Percentiles rank a stretch among this genome's conserved stretches.
Conservation (phyloP, 2,329 filamentous ascomycete genomes). For the Phyllosticta capitalensis region DNA sequence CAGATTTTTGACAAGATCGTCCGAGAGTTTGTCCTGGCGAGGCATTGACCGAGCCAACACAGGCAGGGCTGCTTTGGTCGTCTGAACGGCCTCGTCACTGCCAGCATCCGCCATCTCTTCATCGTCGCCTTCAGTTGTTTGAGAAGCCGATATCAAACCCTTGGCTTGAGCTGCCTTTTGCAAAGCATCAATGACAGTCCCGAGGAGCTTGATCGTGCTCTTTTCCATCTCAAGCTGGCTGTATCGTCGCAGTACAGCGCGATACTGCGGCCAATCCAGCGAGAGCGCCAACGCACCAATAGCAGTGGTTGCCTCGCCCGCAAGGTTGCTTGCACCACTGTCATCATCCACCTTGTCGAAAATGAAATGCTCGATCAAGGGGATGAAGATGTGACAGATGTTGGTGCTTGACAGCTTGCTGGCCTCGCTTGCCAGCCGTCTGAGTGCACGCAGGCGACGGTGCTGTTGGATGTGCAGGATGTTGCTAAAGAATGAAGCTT, state of each 20-base stretch:
- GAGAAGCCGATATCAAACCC: conserved; percentile 22
- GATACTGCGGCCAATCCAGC: conserved; percentile 85
- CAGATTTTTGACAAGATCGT: conserved; percentile 65
- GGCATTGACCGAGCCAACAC: conserved; percentile 58
- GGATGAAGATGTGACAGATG: conserved; percentile 77
- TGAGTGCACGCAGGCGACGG: conserved; percentile 73
- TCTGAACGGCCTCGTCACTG: conserved; percentile 12
- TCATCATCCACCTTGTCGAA: conserved; percentile 76
- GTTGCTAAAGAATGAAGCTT: conserved; percentile 84
- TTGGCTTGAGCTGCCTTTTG: conserved; percentile 40
- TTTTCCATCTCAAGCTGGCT: conserved; percentile 78
- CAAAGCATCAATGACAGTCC: conserved; percentile 71
- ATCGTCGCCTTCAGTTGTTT: conserved; percentile 27
- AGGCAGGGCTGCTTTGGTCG: conserved; percentile 11
- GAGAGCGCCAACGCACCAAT: conserved; percentile 66
- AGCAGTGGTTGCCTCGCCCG: conserved; percentile 75
- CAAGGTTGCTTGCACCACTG: conserved; percentile 65
- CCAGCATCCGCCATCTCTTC: conserved; percentile 11
- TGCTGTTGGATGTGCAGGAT: conserved; percentile 84
- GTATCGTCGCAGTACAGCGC: conserved; percentile 73
- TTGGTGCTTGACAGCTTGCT: conserved; percentile 64
- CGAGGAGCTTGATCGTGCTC: conserved; percentile 71
- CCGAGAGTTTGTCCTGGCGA: conserved; percentile 53
- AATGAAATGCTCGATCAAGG: conserved; percentile 87
- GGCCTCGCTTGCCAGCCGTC: conserved; percentile 63